Evolutionary conservation across 129 eudicot genomes (phyloP), one percentile per base, ranked within the genome.

Genomic region (Artemisia argyi): DNA sequence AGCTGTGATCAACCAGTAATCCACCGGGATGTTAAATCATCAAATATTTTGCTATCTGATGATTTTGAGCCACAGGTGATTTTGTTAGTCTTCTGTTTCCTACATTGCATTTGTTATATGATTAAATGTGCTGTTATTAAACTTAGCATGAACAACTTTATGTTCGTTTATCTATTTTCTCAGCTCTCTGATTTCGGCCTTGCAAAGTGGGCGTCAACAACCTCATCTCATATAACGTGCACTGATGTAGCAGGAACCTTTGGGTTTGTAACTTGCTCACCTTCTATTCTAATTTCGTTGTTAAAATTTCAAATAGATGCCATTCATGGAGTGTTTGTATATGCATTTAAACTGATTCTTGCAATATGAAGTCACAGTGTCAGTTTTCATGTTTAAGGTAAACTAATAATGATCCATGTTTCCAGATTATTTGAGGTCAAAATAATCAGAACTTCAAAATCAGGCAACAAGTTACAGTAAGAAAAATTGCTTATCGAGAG

Each of bases 11-110:
- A 77, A 57, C 75, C 91, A 28, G 85, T 94, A 49, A 88, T 94
- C 54, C 98, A 94, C 70, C 80, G 98, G 73, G 98, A 94, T 85
- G 96, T 94, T 30, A 94, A 94, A 77, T 90, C 98, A 73, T 94
- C 98, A 72, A 94, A 94, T 71, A 84, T 94, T 52, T 89, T 94
- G 59, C 92, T 94, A 28, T 87, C 98, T 39, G 92, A 86, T 76
- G 88, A 87, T 80, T 94, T 78, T 68, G 98, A 94, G 78, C 98
- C 98, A 64, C 90, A 87, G 96, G 98, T 94, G 65, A 47, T 58
- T 65, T 51, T 7, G 50, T 73, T 71, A 7, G 17, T 56, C 11
- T 2, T n/a, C 18, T 20, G 20, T 24, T 65, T 71, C 32, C 16
- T 55, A 19, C 39, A 19, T 32, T 39, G 24, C 56, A 52, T 28